Base-by-base conservation (phyloP, 257 asterid genomes). In the Buddleja alternifolia region DNA sequence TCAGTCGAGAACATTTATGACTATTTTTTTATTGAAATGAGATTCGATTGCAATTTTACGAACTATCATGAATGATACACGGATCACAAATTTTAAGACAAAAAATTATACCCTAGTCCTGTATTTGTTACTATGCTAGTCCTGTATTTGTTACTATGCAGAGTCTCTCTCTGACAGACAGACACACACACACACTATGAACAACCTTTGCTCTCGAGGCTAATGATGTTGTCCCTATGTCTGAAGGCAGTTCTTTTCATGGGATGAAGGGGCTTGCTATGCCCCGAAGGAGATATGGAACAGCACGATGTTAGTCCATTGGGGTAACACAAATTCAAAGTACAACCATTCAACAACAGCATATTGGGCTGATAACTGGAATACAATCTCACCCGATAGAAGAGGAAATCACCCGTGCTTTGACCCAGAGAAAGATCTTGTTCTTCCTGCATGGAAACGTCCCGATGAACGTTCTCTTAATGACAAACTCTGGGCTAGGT, bases 221-320 rank as follows among this genome's bases (percentile, higher is more conserved):
- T 84, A 71, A 78, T 45, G 60, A 53, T 41, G 4, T 20, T 53
- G 46, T 60, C 44, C 51, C 10, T 70, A 12, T 79, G 15, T 79
- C 75, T 73, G 77, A 76, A 78, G 79, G 75, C 84, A 93, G 99
- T 87, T 76, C 81, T 94, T 90, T 84, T 80, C 96, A 70, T 94
- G 99, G 99, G 99, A 94, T 70, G 99, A 94, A 81, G 96, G 99
- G 71, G 99, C 99, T 71, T 94, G 99, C 86, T 90, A 87, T 83
- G 97, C 99, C 62, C 97, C 99, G 4, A 94, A 89, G 83, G 99
- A 94, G 77, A 94, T 94, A 78, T 90, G 99, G 97, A 86, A 85
- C 84, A 90, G 99, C 79, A 87, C 81, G 87, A 90, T 94, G 99
- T 76, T 94, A 76, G 99, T 94, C 69, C 99, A 94, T 67, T 94